phyloP scores from a whole-genome alignment of 768 basidiomycete species.

The Leccinum olivaceopallidum region DNA sequence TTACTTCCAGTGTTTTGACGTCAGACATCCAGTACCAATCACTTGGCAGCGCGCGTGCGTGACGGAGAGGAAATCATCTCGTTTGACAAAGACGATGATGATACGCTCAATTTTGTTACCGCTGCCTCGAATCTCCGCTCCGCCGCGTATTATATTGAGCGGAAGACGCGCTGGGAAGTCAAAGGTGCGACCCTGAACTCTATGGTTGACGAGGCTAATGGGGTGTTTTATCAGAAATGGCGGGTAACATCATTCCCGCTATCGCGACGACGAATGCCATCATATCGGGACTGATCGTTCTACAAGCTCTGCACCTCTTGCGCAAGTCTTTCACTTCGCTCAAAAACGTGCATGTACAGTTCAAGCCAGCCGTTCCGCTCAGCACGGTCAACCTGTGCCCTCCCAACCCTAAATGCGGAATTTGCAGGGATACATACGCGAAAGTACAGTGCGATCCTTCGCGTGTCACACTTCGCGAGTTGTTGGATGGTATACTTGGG shows the following conservation, averaged over 20 bases:
- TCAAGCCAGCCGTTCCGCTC: slow-evolving; percentile 78
- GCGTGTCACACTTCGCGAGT: slow-evolving; percentile 65
- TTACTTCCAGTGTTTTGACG: slow-evolving; percentile 8
- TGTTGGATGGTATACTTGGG: slow-evolving; percentile 69
- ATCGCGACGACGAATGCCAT: slow-evolving; percentile 99
- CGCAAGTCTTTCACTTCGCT: slow-evolving; percentile 59
- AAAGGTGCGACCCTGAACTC: slow-evolving; percentile 60
- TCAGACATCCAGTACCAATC: slow-evolving; percentile 60
- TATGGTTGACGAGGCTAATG: background rate
- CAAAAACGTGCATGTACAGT: slow-evolving; percentile 77
- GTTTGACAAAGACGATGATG: slow-evolving; percentile 98
- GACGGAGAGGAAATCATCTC: slow-evolving; percentile 70
- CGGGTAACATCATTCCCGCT: slow-evolving; percentile 98
- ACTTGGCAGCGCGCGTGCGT: slow-evolving; percentile 67
- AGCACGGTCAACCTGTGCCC: slow-evolving; percentile 61
- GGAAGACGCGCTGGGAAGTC: slow-evolving; percentile 94
- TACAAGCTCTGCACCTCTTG: slow-evolving; percentile 87
- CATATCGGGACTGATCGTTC: slow-evolving; percentile 90
- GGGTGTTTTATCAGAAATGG: slow-evolving; percentile 78
- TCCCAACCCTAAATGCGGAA: slow-evolving; percentile 78
- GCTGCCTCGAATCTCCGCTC: slow-evolving; percentile 93
- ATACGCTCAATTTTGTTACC: slow-evolving; percentile 95
- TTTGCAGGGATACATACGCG: slow-evolving; percentile 86
- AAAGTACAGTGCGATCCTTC: slow-evolving; percentile 72
- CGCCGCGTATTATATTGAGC: slow-evolving; percentile 82